phyloP scores from a whole-genome alignment of 139 green algal species.

The Chlamydomonas urium region DNA sequence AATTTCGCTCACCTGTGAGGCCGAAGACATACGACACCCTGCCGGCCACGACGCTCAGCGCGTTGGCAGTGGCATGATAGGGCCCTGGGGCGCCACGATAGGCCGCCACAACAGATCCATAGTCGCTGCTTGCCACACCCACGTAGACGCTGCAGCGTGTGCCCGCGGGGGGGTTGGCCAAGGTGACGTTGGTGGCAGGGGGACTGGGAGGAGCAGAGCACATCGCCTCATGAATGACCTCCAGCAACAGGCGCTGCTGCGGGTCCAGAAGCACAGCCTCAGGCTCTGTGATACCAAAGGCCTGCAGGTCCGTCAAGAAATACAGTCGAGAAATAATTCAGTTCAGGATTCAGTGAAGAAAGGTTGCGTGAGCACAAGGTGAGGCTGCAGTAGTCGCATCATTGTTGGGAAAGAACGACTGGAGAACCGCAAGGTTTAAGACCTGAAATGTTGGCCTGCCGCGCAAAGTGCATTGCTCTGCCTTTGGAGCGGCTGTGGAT shows the following conservation, averaged over 20 bases:
- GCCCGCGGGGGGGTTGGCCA: background rate
- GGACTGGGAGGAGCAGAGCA: background rate
- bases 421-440: no score
- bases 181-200: background rate
- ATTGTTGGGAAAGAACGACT: no score
- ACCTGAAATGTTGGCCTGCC: no score
- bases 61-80: conserved; percentile 70
- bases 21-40: conserved; percentile 65
- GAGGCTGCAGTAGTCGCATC: no score
- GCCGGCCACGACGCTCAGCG: conserved; percentile 70
- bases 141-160: conserved; percentile 37
- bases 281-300: conserved; percentile 57
- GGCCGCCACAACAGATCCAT: conserved; percentile 52
- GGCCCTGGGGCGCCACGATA: conserved; percentile 30
- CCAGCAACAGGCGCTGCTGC: conserved; percentile 74
- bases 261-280: conserved; percentile 82
- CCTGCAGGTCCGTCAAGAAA: no score
- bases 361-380: no score
- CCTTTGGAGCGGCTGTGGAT: conserved; percentile 5
- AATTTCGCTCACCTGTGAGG: conserved; percentile 60
- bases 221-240: conserved; percentile 24
- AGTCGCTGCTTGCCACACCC: conserved; percentile 70
- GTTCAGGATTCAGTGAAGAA: no score
- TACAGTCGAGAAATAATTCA: no score
- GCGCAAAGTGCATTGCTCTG: no score